These are phyloP conservation scores for Penicillium sp. DNA, from an alignment of 2,329 filamentous ascomycete genomes.

Conservation along the genomic window DNA sequence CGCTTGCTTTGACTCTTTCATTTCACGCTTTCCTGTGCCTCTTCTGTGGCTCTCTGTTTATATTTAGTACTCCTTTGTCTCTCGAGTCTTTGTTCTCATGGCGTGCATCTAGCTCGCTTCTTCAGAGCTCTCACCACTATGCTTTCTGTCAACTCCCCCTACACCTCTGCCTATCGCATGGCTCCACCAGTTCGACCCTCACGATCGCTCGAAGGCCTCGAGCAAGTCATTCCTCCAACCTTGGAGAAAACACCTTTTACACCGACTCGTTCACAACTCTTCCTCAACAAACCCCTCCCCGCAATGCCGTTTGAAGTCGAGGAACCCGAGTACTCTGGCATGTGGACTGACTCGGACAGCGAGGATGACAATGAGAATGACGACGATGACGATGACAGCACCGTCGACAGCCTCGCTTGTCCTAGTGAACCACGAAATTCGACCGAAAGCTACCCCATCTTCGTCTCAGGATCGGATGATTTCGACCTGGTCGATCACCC, in stretches of 20 bases:
- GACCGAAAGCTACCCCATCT: constrained; percentile 37
- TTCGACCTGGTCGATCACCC: constrained; percentile 33
- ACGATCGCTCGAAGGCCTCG: constrained; percentile 42
- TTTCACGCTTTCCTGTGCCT: background rate
- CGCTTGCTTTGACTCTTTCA: constrained; percentile 1
- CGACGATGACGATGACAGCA: constrained; percentile 31
- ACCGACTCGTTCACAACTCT: constrained; percentile 23
- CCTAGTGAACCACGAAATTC: constrained; percentile 27
- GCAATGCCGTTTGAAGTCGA: constrained; percentile 23
- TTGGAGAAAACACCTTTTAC: constrained; percentile 8
- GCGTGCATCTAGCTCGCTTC: constrained; percentile 4
- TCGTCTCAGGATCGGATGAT: constrained; percentile 36
- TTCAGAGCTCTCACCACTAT: constrained; percentile 15
- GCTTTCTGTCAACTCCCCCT: constrained; percentile 24
- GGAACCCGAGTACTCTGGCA: constrained; percentile 22
- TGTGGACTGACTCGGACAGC: constrained; percentile 35
- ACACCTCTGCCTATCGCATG: constrained; percentile 25
- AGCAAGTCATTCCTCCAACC: constrained; percentile 39
- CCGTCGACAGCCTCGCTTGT: constrained; percentile 28
- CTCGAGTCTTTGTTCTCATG: constrained; percentile 14
- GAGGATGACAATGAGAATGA: constrained; percentile 24
- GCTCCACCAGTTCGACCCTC: constrained; percentile 40
- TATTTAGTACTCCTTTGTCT: constrained; percentile 9
- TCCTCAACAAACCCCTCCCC: constrained; percentile 38
- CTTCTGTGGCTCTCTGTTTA: background rate